Evolutionary conservation across 2,329 filamentous ascomycete species (phyloP).

Genomic region (Aspergillus melleus): DNA sequence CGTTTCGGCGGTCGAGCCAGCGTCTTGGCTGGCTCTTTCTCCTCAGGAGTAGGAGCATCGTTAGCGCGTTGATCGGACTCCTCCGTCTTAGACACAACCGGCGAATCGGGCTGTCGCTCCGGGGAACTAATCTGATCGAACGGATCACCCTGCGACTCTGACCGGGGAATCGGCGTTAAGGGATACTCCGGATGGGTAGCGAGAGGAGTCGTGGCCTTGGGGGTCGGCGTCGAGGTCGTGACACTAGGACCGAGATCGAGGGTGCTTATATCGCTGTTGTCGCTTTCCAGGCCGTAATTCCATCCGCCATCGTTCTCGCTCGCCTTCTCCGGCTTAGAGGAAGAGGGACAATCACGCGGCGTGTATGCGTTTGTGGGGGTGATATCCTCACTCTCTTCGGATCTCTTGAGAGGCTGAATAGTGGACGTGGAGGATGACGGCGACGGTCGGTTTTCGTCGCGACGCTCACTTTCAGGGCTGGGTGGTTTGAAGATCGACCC

Average conservation of each 20-base stretch:
- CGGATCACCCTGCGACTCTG: background rate
- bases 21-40: background rate
- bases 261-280: constrained; percentile 27
- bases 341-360: no score
- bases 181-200: background rate
- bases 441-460: background rate
- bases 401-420: background rate
- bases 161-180: background rate
- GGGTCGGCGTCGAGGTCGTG: background rate
- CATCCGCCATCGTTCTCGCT: background rate
- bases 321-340: background rate
- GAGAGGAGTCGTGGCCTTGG: background rate
- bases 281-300: background rate
- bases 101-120: background rate
- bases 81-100: background rate
- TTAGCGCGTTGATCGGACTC: background rate
- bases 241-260: constrained; percentile 27
- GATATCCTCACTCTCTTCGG: background rate
- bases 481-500: background rate
- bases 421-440: background rate
- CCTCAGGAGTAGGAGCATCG: background rate
- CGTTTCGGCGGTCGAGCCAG: background rate
- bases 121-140: background rate
- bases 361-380: background rate
- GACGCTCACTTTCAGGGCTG: background rate